A percentile compares a stretch with the other conserved stretches of the same genome.
phyloP scores from a whole-genome alignment of 768 basidiomycete genomes.

The Mycena floridula region DNA sequence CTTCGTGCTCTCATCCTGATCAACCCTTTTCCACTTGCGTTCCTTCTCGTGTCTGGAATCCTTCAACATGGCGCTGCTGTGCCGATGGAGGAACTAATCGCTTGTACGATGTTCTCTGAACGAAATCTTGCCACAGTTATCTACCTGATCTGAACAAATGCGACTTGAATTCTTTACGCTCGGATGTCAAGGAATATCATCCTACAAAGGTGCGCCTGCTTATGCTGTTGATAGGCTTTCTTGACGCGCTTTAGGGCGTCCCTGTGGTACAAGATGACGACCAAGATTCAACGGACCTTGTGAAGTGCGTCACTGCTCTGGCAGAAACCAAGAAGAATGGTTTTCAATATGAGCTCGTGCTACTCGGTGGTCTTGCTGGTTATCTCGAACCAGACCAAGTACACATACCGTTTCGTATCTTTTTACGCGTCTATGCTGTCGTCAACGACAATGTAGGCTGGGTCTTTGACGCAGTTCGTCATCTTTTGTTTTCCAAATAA shows the following conservation, averaged over 20 bases:
- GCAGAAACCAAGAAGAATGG: slow-evolving; percentile 46
- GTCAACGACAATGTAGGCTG: slow-evolving; percentile 92
- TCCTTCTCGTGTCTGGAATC: slow-evolving; percentile 54
- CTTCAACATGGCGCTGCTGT: slow-evolving; percentile 52
- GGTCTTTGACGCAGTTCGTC: slow-evolving; percentile 67
- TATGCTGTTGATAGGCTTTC: neutral
- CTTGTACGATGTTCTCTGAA: slow-evolving; percentile 49
- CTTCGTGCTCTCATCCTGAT: slow-evolving; percentile 81
- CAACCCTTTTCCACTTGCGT: slow-evolving; percentile 71
- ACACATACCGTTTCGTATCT: slow-evolving; percentile 83
- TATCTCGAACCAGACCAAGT: slow-evolving; percentile 93
- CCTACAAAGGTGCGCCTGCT: slow-evolving; percentile 40
- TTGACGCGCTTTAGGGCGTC: slow-evolving; percentile 47
- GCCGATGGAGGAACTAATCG: slow-evolving; percentile 90
- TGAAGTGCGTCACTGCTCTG: slow-evolving; percentile 79
- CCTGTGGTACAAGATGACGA: slow-evolving; percentile 58
- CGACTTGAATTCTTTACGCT: slow-evolving; percentile 83
- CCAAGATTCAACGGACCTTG: slow-evolving; percentile 88
- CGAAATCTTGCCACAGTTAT: slow-evolving; percentile 42
- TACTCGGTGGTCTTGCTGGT: slow-evolving; percentile 87
- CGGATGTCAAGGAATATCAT: slow-evolving; percentile 72
- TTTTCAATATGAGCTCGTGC: slow-evolving; percentile 57
- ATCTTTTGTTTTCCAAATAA: neutral
- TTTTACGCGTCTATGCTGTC: slow-evolving; percentile 65
- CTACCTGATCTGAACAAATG: slow-evolving; percentile 87